These are phyloP conservation scores for Serendipita indica DNA, from an alignment of 768 basidiomycete species.

Conservation along the genomic window DNA sequence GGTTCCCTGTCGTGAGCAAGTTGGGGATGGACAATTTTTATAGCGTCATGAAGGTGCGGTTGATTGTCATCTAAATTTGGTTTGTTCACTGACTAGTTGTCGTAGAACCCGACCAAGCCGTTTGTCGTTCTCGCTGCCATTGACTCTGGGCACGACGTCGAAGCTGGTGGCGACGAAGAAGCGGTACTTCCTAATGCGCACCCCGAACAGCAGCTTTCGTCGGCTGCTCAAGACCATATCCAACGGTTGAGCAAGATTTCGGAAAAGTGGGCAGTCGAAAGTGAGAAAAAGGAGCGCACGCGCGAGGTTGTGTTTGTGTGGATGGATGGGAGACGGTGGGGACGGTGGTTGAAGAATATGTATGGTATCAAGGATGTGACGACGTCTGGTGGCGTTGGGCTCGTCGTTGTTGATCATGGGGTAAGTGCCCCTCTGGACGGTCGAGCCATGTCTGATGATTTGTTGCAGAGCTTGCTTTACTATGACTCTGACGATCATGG, in stretches of 20 bases:
- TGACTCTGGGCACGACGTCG: conserved; percentile 16
- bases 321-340: conserved; percentile 81
- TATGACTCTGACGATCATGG: conserved; percentile 53
- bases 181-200: conserved; percentile 37
- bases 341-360: conserved; percentile 80
- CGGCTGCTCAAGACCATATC: conserved; percentile 19
- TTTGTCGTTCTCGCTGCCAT: conserved; percentile 60
- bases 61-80: background rate
- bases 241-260: conserved; percentile 36
- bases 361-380: conserved; percentile 44
- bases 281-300: conserved; percentile 19
- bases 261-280: conserved; percentile 18
- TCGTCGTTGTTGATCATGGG: conserved; percentile 14
- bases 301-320: conserved; percentile 68
- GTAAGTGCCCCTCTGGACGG: background rate
- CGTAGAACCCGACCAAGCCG: conserved; percentile 35
- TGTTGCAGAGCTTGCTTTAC: conserved; percentile 49
- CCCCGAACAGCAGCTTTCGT: conserved; percentile 13
- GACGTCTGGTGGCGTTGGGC: background rate
- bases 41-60: conserved; percentile 58
- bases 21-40: conserved; percentile 70
- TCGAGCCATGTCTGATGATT: background rate
- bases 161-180: conserved; percentile 25
- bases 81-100: background rate
- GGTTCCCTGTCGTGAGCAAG: conserved; percentile 58